Conservation (phyloP, 202 grass and related monocot genomes). For the Digitaria exilis region DNA sequence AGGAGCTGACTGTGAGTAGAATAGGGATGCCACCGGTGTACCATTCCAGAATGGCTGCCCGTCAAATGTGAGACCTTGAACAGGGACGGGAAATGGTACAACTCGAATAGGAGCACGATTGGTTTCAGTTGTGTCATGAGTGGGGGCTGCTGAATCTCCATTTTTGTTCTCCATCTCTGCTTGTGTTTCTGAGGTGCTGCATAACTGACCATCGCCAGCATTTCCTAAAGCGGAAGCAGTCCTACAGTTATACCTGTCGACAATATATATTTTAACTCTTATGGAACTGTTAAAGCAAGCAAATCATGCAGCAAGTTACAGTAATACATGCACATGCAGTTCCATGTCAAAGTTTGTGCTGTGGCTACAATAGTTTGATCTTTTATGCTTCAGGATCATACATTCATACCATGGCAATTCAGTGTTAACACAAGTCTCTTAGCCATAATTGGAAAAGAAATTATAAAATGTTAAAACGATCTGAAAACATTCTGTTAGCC, state of each 20-base stretch:
- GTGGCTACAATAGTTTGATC: background rate
- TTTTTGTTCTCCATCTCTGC: slow-evolving; percentile 37
- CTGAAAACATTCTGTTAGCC: background rate
- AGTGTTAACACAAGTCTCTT: background rate
- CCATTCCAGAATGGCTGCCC: slow-evolving; percentile 57
- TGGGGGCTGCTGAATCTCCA: slow-evolving; percentile 33
- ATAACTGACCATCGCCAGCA: slow-evolving; percentile 41
- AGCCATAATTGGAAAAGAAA: slow-evolving; percentile 6
- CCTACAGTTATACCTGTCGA: slow-evolving; percentile 77
- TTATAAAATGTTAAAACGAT: slow-evolving; percentile 4
- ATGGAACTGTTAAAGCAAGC: background rate
- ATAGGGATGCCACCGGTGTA: slow-evolving; percentile 43
- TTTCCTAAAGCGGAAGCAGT: slow-evolving; percentile 33
- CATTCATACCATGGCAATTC: background rate
- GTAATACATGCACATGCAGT: background rate
- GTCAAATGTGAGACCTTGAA: slow-evolving; percentile 63
- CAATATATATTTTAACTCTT: slow-evolving; percentile 5
- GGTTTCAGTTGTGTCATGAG: slow-evolving; percentile 50
- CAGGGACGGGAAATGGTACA: slow-evolving; percentile 63
- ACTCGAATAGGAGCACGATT: slow-evolving; percentile 62
- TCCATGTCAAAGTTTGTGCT: slow-evolving; percentile 1
- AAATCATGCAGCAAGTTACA: slow-evolving; percentile 18
- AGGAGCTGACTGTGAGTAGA: slow-evolving; percentile 53
- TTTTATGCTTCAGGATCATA: slow-evolving; percentile 26
- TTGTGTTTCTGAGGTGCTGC: slow-evolving; percentile 49